Conservation (phyloP, 1,139 yeast species). For the Yamadazyma atmosphaerica region DNA sequence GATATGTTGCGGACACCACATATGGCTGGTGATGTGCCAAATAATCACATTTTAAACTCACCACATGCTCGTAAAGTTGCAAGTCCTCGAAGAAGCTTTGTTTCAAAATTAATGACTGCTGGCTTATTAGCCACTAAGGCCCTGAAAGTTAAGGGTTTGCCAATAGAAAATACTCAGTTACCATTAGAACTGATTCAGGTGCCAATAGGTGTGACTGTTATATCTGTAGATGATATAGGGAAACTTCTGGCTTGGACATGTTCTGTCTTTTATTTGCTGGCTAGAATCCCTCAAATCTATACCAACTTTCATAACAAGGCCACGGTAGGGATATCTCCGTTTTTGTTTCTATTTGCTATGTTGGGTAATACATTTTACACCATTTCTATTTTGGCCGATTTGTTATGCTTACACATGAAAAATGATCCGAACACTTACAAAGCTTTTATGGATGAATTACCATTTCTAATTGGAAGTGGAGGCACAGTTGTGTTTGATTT, state of each 20-base stretch:
- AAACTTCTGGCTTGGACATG: conserved; percentile 72
- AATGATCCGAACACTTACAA: conserved; percentile 9
- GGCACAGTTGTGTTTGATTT: conserved; percentile 39
- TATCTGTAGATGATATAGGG: conserved; percentile 34
- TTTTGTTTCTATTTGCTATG: conserved; percentile 37
- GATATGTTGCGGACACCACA: conserved; percentile 17
- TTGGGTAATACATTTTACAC: conserved; percentile 38
- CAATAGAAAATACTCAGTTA: too few species aligned
- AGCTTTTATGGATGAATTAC: conserved; percentile 29
- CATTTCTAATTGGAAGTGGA: conserved; percentile 37
- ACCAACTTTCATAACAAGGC: conserved; percentile 31
- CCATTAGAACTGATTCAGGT: too few species aligned
- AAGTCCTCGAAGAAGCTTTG: conserved; percentile 6
- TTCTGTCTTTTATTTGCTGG: conserved; percentile 65
- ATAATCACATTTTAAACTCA: too few species aligned
- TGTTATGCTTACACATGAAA: conserved; percentile 19
- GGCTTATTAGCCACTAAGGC: conserved; percentile 11
- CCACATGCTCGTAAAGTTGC: too few species aligned
- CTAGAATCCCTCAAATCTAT: conserved; percentile 77
- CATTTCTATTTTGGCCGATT: conserved; percentile 31
- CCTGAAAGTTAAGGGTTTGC: too few species aligned
- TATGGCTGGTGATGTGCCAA: too few species aligned
- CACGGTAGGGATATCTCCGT: conserved; percentile 39
- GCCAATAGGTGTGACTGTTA: background rate
- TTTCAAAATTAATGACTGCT: conserved; percentile 9